phyloP scores from a whole-genome alignment of 2,329 filamentous ascomycete genomes.

The Blastomyces silverae region DNA sequence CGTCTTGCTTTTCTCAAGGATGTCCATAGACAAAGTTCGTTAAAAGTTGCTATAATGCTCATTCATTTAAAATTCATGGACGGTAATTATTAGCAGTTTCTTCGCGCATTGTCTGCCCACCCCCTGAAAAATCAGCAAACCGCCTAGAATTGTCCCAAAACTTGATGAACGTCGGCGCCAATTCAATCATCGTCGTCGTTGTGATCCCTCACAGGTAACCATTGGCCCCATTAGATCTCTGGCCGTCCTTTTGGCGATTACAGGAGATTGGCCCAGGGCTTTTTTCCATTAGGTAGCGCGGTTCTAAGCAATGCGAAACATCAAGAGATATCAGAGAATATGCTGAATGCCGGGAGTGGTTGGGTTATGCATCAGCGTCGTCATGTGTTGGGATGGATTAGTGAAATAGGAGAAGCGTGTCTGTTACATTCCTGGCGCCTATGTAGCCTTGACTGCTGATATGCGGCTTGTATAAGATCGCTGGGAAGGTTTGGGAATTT shows the following conservation, averaged over 20 bases:
- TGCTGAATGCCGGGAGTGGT: not conserved
- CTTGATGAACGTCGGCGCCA: not conserved
- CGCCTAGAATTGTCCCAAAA: not conserved
- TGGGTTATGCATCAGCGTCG: not conserved
- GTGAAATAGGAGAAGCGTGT: not conserved
- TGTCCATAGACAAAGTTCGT: not conserved
- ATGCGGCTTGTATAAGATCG: not conserved
- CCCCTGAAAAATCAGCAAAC: not conserved
- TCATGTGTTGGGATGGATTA: not conserved
- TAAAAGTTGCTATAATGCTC: not conserved
- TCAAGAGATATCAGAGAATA: not conserved
- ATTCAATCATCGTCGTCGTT: not conserved
- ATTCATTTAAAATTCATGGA: not conserved
- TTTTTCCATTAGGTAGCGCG: not conserved
- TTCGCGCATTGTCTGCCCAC: not conserved
- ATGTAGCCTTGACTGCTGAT: not conserved
- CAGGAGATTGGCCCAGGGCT: not conserved
- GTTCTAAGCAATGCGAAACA: not conserved
- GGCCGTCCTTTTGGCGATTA: not conserved
- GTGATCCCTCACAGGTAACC: not conserved
- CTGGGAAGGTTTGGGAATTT: not conserved
- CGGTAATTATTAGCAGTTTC: not conserved
- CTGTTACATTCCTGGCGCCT: not conserved
- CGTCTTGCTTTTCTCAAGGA: not conserved
- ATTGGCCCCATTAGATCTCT: not conserved